phyloP scores from a whole-genome alignment of 2,329 filamentous ascomycete species.

The Colletotrichum agaves region DNA sequence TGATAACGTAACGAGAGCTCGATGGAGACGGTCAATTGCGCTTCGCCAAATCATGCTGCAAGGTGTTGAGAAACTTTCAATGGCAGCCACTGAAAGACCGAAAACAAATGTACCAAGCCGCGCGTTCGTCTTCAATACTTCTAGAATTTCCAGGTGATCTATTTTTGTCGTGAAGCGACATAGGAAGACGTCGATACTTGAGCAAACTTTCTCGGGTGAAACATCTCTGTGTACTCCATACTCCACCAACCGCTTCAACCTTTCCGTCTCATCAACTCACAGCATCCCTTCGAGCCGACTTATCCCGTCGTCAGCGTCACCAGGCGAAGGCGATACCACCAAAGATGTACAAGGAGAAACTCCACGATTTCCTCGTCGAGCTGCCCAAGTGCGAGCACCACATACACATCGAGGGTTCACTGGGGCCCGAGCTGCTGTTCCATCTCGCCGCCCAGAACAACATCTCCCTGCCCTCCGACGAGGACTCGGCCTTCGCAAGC shows the following conservation, averaged over 20 bases:
- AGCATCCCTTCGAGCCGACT: too few species aligned
- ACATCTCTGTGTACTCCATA: conserved; percentile 27
- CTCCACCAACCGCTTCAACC: conserved; percentile 2
- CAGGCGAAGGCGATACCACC: neutral
- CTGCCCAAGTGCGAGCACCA: conserved; percentile 87
- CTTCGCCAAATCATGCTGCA: conserved; percentile 14
- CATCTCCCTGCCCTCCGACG: conserved; percentile 65
- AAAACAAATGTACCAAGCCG: conserved; percentile 16
- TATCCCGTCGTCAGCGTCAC: too few species aligned
- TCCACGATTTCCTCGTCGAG: conserved; percentile 69
- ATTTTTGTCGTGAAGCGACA: conserved; percentile 36
- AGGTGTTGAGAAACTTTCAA: conserved; percentile 20
- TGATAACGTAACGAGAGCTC: conserved; percentile 30
- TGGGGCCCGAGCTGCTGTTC: conserved; percentile 78
- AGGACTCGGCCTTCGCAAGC: conserved; percentile 72
- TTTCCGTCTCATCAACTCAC: neutral
- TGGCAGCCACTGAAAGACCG: neutral
- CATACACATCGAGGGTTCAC: conserved; percentile 81
- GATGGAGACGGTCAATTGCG: conserved; percentile 9
- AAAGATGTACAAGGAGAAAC: conserved; percentile 62
- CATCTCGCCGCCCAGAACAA: conserved; percentile 73
- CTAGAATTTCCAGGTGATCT: conserved; percentile 25
- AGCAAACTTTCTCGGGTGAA: conserved; percentile 29
- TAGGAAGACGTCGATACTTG: conserved; percentile 10
- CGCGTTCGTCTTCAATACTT: conserved; percentile 31